Conservation (phyloP, 164 flowering plant genomes). For the Cinnamomum micranthum region DNA sequence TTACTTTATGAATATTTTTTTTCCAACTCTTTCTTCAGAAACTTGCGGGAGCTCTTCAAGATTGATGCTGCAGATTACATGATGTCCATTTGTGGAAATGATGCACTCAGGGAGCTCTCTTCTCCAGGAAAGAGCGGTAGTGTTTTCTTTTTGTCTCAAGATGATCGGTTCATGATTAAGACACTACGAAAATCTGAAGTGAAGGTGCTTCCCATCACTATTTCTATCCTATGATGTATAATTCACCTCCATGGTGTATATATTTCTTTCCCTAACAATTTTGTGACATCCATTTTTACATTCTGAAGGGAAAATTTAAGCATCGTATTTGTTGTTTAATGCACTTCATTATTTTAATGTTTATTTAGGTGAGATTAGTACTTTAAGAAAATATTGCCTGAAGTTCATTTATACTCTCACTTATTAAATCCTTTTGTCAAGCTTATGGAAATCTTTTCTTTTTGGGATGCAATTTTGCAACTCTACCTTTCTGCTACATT, state of each 20-base stretch:
- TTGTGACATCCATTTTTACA: background rate
- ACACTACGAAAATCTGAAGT: conserved; percentile 96
- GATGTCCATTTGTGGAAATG: conserved; percentile 99
- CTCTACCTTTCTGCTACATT: background rate
- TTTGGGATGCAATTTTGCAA: background rate
- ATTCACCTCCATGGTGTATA: background rate
- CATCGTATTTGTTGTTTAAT: background rate
- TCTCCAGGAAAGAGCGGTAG: conserved; percentile 99
- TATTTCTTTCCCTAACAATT: too few relatives aligned
- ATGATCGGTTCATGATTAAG: conserved; percentile 98
- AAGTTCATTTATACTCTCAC: background rate
- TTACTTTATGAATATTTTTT: background rate
- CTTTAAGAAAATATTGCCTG: background rate
- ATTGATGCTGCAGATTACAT: conserved; percentile 98
- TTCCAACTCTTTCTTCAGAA: conserved; percentile 30
- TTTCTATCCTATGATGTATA: background rate
- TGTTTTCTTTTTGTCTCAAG: conserved; percentile 90
- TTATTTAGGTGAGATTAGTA: too few relatives aligned
- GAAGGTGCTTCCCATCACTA: conserved; percentile 45
- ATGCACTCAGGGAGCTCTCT: conserved; percentile 91
- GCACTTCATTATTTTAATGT: background rate
- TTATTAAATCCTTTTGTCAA: background rate
- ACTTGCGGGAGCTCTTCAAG: conserved; percentile 94
- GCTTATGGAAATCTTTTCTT: background rate
- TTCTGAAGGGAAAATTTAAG: background rate